Percentiles rank a stretch among this genome's conserved stretches.
These are phyloP conservation scores for Fusarium proliferatum DNA, from an alignment of 2,329 filamentous ascomycete species.

Conservation along the genomic window DNA sequence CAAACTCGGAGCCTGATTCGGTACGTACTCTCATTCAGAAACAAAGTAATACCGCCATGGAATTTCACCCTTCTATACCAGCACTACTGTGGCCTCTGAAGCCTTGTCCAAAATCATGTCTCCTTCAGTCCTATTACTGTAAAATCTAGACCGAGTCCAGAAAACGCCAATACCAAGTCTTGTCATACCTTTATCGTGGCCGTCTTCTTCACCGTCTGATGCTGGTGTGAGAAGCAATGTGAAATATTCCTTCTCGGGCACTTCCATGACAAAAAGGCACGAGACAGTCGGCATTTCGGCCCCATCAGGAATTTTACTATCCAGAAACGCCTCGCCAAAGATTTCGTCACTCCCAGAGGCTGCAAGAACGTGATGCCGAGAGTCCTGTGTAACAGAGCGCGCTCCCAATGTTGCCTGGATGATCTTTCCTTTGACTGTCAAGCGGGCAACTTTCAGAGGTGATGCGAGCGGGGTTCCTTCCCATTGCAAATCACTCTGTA, in stretches of 20 bases:
- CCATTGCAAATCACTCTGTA: neutral
- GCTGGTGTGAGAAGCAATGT: neutral
- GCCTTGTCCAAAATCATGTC: neutral
- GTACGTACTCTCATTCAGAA: neutral
- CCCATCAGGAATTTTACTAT: neutral
- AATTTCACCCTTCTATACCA: neutral
- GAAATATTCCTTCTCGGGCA: neutral
- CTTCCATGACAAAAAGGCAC: neutral
- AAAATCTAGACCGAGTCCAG: neutral
- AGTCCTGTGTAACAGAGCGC: neutral
- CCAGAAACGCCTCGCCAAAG: slow-evolving; percentile 2
- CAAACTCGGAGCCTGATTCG: neutral
- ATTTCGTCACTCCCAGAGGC: neutral
- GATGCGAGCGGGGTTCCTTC: neutral
- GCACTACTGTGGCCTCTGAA: neutral
- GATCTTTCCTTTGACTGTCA: neutral
- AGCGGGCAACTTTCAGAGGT: neutral
- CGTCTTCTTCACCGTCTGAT: rapidly evolving
- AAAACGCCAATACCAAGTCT: neutral
- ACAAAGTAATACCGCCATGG: neutral
- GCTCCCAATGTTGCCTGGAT: neutral
- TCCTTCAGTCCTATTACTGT: neutral
- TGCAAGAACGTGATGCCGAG: slow-evolving; percentile 1
- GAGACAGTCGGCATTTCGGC: neutral
- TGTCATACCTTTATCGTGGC: rapidly evolving